phyloP scores from a whole-genome alignment of 805 yeast genomes.

The Deakozyma indianensis region DNA sequence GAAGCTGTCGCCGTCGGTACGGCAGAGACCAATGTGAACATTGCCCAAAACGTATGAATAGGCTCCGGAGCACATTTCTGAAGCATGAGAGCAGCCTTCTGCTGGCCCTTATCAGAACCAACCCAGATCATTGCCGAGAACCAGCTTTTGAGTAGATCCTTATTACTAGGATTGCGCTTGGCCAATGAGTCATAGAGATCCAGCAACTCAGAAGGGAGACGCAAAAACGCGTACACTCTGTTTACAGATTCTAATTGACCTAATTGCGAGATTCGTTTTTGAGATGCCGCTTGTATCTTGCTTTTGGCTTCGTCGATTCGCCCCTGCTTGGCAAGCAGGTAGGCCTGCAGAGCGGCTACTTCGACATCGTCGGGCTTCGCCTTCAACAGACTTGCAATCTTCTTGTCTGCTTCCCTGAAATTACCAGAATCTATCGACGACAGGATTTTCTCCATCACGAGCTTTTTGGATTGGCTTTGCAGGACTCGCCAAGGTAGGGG shows the following conservation, averaged over 20 bases:
- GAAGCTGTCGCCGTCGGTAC: constrained; percentile 24
- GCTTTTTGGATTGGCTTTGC: constrained; percentile 1
- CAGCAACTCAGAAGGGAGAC: constrained; percentile 1
- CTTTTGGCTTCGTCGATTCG: constrained; percentile 7
- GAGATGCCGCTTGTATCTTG: not conserved
- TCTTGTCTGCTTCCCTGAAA: constrained; percentile 35
- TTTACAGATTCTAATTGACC: not conserved
- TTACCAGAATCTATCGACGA: constrained; percentile 38
- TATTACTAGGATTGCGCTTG: constrained; percentile 18
- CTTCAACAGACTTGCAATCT: constrained; percentile 32
- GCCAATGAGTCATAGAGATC: constrained; percentile 15
- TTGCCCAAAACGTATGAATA: not conserved
- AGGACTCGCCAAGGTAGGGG: no score
- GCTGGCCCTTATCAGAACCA: constrained; percentile 36
- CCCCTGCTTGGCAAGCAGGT: constrained; percentile 8
- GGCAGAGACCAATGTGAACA: constrained; percentile 19
- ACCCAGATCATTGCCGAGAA: constrained; percentile 35
- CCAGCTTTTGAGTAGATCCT: constrained; percentile 31
- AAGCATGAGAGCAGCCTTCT: constrained; percentile 28
- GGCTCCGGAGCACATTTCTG: not conserved
- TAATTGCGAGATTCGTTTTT: not conserved
- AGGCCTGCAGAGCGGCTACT: constrained; percentile 27
- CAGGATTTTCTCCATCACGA: constrained; percentile 11
- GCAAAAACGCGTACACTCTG: not conserved
- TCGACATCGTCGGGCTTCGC: constrained; percentile 43